These are phyloP conservation scores for Yamadazyma olivae DNA, from an alignment of 805 yeast genomes.

Conservation along the genomic window DNA sequence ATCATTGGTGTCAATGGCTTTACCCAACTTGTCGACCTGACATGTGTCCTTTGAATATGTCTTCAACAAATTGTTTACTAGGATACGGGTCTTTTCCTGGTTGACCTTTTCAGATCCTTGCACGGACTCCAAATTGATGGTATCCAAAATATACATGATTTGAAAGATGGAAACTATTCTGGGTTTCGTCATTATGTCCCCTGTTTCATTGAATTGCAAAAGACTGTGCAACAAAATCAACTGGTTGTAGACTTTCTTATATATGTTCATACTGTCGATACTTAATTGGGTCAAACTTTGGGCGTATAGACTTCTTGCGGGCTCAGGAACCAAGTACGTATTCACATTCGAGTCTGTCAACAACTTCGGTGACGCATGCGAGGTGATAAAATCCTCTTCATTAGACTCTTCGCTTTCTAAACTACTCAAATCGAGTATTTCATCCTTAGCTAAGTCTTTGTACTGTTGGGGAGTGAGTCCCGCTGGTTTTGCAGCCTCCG, in stretches of 20 bases:
- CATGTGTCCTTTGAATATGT: neutral
- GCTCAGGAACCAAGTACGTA: slow-evolving; percentile 33
- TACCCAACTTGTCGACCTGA: neutral
- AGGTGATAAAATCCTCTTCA: slow-evolving; percentile 27
- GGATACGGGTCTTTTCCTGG: neutral
- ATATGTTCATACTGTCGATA: slow-evolving; percentile 34
- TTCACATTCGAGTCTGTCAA: slow-evolving; percentile 31
- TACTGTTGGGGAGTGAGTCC: slow-evolving; percentile 10
- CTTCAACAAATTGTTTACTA: neutral
- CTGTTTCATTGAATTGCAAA: slow-evolving; percentile 38
- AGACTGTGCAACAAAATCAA: slow-evolving; percentile 46
- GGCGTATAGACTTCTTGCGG: slow-evolving; percentile 33
- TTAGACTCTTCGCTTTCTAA: neutral
- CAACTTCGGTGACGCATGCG: slow-evolving; percentile 33
- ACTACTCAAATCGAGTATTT: neutral
- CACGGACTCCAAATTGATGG: neutral
- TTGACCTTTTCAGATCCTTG: neutral
- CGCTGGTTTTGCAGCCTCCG: slow-evolving; percentile 17
- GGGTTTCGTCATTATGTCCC: slow-evolving; percentile 27
- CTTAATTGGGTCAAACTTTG: slow-evolving; percentile 36
- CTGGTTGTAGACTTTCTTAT: slow-evolving; percentile 38
- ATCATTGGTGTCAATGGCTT: neutral
- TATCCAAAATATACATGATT: slow-evolving; percentile 3
- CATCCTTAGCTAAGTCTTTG: slow-evolving; percentile 1
- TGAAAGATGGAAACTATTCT: slow-evolving; percentile 34